These are phyloP conservation scores for Pseudopithomyces chartarum DNA, from an alignment of 2,329 filamentous ascomycete species.

Conservation along the genomic window DNA sequence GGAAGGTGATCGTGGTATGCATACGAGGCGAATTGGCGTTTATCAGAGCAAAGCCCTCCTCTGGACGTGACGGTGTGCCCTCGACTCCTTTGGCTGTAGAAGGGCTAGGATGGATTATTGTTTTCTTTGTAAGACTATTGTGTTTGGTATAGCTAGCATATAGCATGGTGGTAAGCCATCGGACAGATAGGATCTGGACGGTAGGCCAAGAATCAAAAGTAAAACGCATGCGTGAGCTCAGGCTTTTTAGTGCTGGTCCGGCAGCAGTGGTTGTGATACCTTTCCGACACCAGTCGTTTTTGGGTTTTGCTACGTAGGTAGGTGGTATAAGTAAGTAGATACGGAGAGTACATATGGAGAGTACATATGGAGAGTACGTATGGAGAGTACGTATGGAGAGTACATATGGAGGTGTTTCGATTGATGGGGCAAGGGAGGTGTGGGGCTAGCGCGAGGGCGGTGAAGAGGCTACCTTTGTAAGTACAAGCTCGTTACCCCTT, in stretches of 20 bases:
- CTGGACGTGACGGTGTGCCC: background rate
- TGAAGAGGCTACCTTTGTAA: too few relatives aligned
- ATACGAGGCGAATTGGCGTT: constrained; percentile 19
- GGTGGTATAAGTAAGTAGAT: too few relatives aligned
- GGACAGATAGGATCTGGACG: background rate
- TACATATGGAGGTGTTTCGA: too few relatives aligned
- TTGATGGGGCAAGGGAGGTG: too few relatives aligned
- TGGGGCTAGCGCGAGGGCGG: too few relatives aligned
- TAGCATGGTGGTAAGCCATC: background rate
- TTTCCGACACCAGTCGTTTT: too few relatives aligned
- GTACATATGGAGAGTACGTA: too few relatives aligned
- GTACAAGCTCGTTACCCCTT: too few relatives aligned
- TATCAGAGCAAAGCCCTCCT: constrained; percentile 7
- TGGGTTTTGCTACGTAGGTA: too few relatives aligned
- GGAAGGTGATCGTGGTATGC: constrained; percentile 8
- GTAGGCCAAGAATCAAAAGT: background rate
- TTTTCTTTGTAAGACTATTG: constrained; percentile 11
- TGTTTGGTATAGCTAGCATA: constrained; percentile 6
- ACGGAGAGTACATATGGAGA: too few relatives aligned
- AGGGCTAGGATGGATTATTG: background rate
- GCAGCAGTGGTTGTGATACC: too few relatives aligned
- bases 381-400: too few relatives aligned
- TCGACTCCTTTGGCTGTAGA: background rate
- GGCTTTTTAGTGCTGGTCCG: constrained; percentile 27
- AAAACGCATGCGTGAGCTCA: background rate